Evolutionary conservation across 495 filamentous ascomycete genomes (phyloP).

Genomic region (Tuber calosporum): DNA sequence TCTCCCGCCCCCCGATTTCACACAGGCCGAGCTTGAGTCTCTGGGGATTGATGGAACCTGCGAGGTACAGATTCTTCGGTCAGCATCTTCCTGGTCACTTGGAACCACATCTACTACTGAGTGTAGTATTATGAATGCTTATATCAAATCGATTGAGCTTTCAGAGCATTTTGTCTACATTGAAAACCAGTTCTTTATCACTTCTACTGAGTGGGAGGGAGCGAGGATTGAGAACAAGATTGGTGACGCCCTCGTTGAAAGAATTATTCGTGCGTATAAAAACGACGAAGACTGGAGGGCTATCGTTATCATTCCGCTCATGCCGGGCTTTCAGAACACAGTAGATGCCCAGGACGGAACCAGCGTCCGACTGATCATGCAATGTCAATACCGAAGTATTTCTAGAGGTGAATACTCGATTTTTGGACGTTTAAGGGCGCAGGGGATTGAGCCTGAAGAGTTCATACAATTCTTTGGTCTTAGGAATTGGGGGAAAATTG

Average conservation of each 20-base stretch:
- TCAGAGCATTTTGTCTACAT: conserved; percentile 98
- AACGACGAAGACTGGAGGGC: conserved; percentile 88
- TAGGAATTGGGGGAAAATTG: conserved; percentile 87
- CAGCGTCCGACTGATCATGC: conserved; percentile 91
- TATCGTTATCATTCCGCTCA: conserved; percentile 88
- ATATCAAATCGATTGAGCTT: conserved; percentile 85
- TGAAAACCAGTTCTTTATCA: conserved; percentile 99
- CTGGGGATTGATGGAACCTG: conserved; percentile 87
- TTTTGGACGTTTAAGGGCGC: conserved; percentile 71
- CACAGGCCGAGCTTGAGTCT: conserved; percentile 71
- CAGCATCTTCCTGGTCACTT: conserved; percentile 82
- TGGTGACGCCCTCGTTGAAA: conserved; percentile 88
- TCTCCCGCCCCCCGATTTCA: conserved; percentile 87
- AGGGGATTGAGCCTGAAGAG: conserved; percentile 89
- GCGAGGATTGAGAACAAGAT: conserved; percentile 86
- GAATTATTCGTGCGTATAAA: conserved; percentile 74
- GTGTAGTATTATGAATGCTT: conserved; percentile 91
- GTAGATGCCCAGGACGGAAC: conserved; percentile 90
- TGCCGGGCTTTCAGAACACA: conserved; percentile 97
- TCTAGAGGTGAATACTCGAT: conserved; percentile 90
- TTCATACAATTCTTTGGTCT: conserved; percentile 95
- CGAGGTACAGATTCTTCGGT: conserved; percentile 91
- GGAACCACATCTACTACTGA: conserved; percentile 76
- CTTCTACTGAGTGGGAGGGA: conserved; percentile 78
- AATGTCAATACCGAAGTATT: conserved; percentile 95